A percentile compares a stretch with the other conserved stretches of the same genome.
Conservation (phyloP, 1,139 yeast genomes). For the Suhomyces guaymorum region DNA sequence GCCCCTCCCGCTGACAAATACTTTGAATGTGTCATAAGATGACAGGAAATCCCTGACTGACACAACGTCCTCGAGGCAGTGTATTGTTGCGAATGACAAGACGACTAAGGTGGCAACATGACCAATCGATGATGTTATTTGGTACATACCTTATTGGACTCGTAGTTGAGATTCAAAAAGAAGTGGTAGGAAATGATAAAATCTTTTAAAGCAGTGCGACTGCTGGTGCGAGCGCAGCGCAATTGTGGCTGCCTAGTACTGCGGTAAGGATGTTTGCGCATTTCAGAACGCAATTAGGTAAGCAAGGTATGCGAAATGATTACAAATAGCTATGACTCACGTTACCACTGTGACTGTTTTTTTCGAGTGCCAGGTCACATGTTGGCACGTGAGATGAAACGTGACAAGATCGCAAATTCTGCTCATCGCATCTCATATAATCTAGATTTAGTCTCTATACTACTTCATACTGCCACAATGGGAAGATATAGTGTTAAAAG, state of each 20-base stretch:
- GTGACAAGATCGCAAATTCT: slow-evolving; percentile 2
- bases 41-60: too few relatives aligned
- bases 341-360: slow-evolving; percentile 13
- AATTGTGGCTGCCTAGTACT: too few relatives aligned
- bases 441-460: not conserved
- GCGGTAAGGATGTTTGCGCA: slow-evolving; percentile 6
- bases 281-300: not conserved
- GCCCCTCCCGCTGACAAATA: slow-evolving; percentile 13
- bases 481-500: slow-evolving; percentile 79
- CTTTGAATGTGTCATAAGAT: too few relatives aligned
- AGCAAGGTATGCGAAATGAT: too few relatives aligned
- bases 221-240: not conserved
- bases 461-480: slow-evolving; percentile 40
- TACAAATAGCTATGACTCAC: slow-evolving; percentile 1
- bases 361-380: too few relatives aligned
- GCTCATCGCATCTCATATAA: slow-evolving; percentile 3
- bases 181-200: slow-evolving; percentile 8
- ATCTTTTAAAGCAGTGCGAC: slow-evolving; percentile 10
- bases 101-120: too few relatives aligned
- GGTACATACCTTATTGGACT: slow-evolving; percentile 25
- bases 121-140: not conserved
- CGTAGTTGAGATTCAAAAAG: slow-evolving; percentile 16
- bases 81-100: too few relatives aligned
- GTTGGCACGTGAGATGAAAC: slow-evolving; percentile 3
- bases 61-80: too few relatives aligned